These are phyloP conservation scores for Salvia splendens DNA, from an alignment of 257 asterid species.

Conservation along the genomic window DNA sequence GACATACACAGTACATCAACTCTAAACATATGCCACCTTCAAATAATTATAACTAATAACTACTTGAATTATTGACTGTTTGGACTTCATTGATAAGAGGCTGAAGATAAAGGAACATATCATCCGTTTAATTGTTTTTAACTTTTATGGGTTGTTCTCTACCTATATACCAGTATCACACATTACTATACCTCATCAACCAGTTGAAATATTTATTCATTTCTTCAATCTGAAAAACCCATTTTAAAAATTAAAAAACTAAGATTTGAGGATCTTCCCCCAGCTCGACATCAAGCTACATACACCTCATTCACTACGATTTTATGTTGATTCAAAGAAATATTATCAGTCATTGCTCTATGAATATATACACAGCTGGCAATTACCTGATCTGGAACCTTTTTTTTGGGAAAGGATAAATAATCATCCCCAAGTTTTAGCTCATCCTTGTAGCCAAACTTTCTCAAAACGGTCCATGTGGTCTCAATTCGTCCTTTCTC, in stretches of 20 bases:
- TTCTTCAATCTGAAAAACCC: neutral
- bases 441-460: constrained; percentile 86
- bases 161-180: neutral
- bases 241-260: neutral
- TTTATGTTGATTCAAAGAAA: constrained; percentile 6
- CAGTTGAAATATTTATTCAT: constrained; percentile 14
- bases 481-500: constrained; percentile 93
- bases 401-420: constrained; percentile 68
- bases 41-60: neutral
- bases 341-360: constrained; percentile 19
- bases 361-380: constrained; percentile 19
- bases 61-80: constrained; percentile 9
- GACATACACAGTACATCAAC: constrained; percentile 6
- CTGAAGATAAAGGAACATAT: constrained; percentile 20
- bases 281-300: neutral
- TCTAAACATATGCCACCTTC: constrained; percentile 6
- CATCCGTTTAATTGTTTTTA: neutral
- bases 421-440: constrained; percentile 74
- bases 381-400: constrained; percentile 90
- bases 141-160: neutral
- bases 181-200: constrained; percentile 3
- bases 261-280: neutral
- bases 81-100: constrained; percentile 1
- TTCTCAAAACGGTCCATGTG: constrained; percentile 90
- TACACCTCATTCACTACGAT: neutral